Percentiles rank a stretch among this genome's conserved stretches.
These are phyloP conservation scores for Paramecium sexaurelia DNA, from an alignment of 73 alveolate genomes.

Conservation along the genomic window DNA sequence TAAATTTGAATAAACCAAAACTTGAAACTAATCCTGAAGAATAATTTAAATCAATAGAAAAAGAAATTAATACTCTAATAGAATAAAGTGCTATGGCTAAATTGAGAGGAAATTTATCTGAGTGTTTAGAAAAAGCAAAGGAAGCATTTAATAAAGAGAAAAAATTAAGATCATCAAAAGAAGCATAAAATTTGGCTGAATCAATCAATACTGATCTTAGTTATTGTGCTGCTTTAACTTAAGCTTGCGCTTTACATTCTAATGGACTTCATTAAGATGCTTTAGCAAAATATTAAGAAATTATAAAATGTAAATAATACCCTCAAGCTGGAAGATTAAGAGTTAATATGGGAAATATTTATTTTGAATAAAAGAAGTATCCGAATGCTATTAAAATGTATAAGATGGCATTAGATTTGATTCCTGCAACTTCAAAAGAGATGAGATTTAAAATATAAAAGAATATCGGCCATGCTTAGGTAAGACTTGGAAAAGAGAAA, in stretches of 20 bases:
- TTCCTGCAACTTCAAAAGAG: constrained; percentile 95
- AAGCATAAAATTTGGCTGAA: constrained; percentile 76
- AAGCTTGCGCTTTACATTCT: constrained; percentile 81
- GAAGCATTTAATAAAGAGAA: constrained; percentile 86
- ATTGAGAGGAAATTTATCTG: constrained; percentile 70
- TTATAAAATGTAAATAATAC: constrained; percentile 54
- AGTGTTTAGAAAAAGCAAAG: constrained; percentile 81
- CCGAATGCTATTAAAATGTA: constrained; percentile 98
- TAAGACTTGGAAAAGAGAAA: constrained; percentile 86
- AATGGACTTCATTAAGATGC: constrained; percentile 67
- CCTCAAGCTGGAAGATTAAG: constrained; percentile 60
- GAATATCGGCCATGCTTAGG: constrained; percentile 98
- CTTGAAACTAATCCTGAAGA: constrained; percentile 73
- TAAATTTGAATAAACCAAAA: constrained; percentile 31
- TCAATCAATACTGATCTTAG: constrained; percentile 82
- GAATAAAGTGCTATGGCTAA: constrained; percentile 79
- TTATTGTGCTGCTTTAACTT: constrained; percentile 77
- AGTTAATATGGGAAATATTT: constrained; percentile 68
- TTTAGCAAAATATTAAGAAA: constrained; percentile 51
- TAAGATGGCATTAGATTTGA: constrained; percentile 99
- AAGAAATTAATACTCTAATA: constrained; percentile 75
- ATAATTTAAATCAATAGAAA: constrained; percentile 78
- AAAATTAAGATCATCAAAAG: constrained; percentile 80
- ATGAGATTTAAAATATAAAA: constrained; percentile 97
- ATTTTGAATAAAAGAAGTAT: constrained; percentile 90